A percentile compares a stretch with the other conserved stretches of the same genome.
phyloP scores from a whole-genome alignment of 202 grass and related monocot species.

The Musa balbisiana region DNA sequence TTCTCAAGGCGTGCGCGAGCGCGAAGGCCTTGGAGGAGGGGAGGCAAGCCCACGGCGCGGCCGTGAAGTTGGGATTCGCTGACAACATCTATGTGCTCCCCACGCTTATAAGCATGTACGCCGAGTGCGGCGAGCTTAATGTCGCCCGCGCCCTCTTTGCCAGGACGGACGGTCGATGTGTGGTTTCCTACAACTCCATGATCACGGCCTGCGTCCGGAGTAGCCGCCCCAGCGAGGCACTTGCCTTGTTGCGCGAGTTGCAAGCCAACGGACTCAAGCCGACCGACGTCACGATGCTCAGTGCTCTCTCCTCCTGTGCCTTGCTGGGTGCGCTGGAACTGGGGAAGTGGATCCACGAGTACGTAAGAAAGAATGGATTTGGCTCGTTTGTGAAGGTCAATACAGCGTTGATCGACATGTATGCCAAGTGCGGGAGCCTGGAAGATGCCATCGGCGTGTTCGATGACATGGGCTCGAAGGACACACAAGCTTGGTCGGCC shows the following conservation, averaged over 20 bases:
- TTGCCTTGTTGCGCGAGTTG: slow-evolving; percentile 61
- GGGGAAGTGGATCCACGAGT: slow-evolving; percentile 67
- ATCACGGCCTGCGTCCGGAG: slow-evolving; percentile 46
- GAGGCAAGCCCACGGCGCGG: slow-evolving; percentile 40
- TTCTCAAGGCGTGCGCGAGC: slow-evolving; percentile 53
- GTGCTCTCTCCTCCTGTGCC: slow-evolving; percentile 41
- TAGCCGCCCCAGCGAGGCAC: slow-evolving; percentile 50
- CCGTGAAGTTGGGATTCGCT: slow-evolving; percentile 40
- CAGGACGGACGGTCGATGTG: slow-evolving; percentile 30
- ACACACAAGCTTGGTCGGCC: slow-evolving; percentile 60
- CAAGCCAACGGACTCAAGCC: slow-evolving; percentile 42
- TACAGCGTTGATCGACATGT: slow-evolving; percentile 68
- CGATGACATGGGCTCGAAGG: slow-evolving; percentile 42
- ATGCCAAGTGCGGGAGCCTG: slow-evolving; percentile 71
- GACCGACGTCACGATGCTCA: slow-evolving; percentile 43
- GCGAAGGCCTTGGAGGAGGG: slow-evolving; percentile 33
- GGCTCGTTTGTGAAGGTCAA: slow-evolving; percentile 50
- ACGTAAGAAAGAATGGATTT: slow-evolving; percentile 37
- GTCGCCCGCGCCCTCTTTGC: slow-evolving; percentile 37
- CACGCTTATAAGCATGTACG: slow-evolving; percentile 71
- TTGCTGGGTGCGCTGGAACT: slow-evolving; percentile 47
- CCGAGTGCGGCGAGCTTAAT: slow-evolving; percentile 39
- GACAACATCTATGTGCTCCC: slow-evolving; percentile 53
- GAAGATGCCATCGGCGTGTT: slow-evolving; percentile 51
- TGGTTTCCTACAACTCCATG: slow-evolving; percentile 68